Base-by-base conservation (phyloP, 768 basidiomycete genomes). In the Collybia mongolica region DNA sequence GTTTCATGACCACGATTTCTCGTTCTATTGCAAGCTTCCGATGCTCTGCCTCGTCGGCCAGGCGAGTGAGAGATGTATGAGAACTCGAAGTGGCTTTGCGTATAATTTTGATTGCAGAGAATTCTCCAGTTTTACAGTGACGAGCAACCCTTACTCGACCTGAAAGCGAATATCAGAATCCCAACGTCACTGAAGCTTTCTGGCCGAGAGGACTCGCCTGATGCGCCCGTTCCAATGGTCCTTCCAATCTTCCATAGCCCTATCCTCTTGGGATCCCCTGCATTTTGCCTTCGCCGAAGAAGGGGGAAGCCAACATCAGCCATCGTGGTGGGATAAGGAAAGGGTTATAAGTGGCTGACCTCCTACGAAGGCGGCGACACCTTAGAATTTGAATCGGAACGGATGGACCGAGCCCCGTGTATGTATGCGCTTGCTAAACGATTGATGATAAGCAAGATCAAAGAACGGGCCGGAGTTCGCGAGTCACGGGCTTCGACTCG, bases 1-100 rank as follows among this genome's bases (percentile, higher is more conserved):
- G 83, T 68, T 97, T 98, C 94, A 98, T 95, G 62, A 97, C 86
- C 53, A 95, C 92, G 45, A 97, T 96, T 69, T 98, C 95, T 54
- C 93, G 82, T 66, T 96, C 90, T 53, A 97, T 84, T 42, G 86
- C 83, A 51, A 90, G 81, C 53, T 86, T 78, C 53, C 81, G 82
- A 58, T 86, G 88, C 60, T 93, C 90, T 11, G 86, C 78, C 54
- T 88, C 82, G 49, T 87, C 86, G 12, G 79, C 84, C 11, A 87
- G 79, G 43, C 82, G 81, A 43, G 81, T 76, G 52, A 91, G 73
- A 19, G 87, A 88, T 55, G 81, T 76, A 35, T 81, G 77, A 42
- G 89, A 88, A 47, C 76, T 76, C 49, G 89, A 69, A 50, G 86
- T 69, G 46, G 77, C 71, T 68, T 95, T 95, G 39, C 88, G 84